Evolutionary conservation across 1,284 basidiomycete species (phyloP), one percentile per base, ranked within the genome.

Genomic region (Ganoderma lingzhi): DNA sequence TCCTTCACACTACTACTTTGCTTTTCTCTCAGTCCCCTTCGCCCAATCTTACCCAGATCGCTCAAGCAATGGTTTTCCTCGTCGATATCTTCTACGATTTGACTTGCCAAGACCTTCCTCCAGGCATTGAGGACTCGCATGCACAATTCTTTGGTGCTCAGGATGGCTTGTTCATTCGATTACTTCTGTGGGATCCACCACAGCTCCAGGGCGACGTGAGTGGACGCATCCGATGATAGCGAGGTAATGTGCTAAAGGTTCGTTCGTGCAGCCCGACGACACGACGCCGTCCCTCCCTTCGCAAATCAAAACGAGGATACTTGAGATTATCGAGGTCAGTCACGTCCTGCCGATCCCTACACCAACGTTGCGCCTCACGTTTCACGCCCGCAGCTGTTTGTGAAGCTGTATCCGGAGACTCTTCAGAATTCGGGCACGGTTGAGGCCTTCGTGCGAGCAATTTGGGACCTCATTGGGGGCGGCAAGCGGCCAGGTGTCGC

Each of bases 1-100:
- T 97, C 81, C 84, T 91, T 70, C 90, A 89, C 72, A 90, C 91
- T 1, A 85, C 89, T 0, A 75, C 78, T 1, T 77, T 88, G 10
- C 84, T 92, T 30, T 82, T 91, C 39, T 64, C 76, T 23, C 74
- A 82, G 19, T 77, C 85, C n/a, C 78, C 85, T 1, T 77, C 82
- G 0, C 74, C 83, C 3, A 86, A 86, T 65, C 79, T 87, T 64
- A 77, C 81, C 0, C 76, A 86, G 41, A 82, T 96, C 19, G 90
- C 93, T 0, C 92, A 94, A 75, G 87, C 88, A 0, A 90, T 96
- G 84, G 87, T 92, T 15, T 84, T 95, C 6, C 86, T 98, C 5
- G 85, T 95, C 19, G 95, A 97, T 64, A 88, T 99, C 41, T 99
- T 93, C 83, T 93, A 97, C 77, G 98, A 99, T 80, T 89, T 99